A percentile compares a stretch with the other conserved stretches of the same genome.
Evolutionary conservation across 2,329 filamentous ascomycete species (phyloP).

Genomic region (Alternaria gansuensis): DNA sequence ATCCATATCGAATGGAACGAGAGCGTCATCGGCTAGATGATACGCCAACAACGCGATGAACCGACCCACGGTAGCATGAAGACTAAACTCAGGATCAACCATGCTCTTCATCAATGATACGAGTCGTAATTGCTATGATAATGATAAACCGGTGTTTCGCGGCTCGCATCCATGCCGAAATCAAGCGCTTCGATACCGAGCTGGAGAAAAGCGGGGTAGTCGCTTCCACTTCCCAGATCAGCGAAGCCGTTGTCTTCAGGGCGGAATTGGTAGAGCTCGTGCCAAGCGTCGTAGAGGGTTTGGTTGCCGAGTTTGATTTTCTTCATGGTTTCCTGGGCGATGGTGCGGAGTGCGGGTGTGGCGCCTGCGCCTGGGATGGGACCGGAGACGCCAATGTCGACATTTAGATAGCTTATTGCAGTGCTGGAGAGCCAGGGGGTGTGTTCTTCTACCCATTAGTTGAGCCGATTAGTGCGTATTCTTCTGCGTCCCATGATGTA

Average conservation of each 20-base stretch:
- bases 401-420: slow-evolving; percentile 61
- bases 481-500: slow-evolving; percentile 56
- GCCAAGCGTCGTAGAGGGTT: slow-evolving; percentile 59
- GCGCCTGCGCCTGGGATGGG: slow-evolving; percentile 52
- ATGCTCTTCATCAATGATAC: slow-evolving; percentile 62
- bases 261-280: slow-evolving; percentile 36
- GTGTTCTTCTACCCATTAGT: slow-evolving; percentile 62
- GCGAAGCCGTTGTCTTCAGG: slow-evolving; percentile 39
- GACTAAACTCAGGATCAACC: slow-evolving; percentile 61
- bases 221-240: slow-evolving; percentile 56
- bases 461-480: slow-evolving; percentile 50
- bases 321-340: slow-evolving; percentile 51
- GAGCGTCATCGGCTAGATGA: slow-evolving; percentile 51
- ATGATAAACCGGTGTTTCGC: slow-evolving; percentile 55
- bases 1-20: slow-evolving; percentile 52
- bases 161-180: slow-evolving; percentile 43
- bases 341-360: slow-evolving; percentile 53
- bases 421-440: slow-evolving; percentile 57
- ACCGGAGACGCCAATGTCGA: slow-evolving; percentile 61
- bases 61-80: slow-evolving; percentile 61
- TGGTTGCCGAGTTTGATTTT: slow-evolving; percentile 53
- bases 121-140: slow-evolving; percentile 60
- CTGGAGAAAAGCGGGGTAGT: slow-evolving; percentile 60
- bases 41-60: slow-evolving; percentile 56
- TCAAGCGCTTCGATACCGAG: slow-evolving; percentile 53